Evolutionary conservation across 805 yeast genomes (phyloP), one percentile per base, ranked within the genome.

Genomic region (Saccharomyces eubayanus): DNA sequence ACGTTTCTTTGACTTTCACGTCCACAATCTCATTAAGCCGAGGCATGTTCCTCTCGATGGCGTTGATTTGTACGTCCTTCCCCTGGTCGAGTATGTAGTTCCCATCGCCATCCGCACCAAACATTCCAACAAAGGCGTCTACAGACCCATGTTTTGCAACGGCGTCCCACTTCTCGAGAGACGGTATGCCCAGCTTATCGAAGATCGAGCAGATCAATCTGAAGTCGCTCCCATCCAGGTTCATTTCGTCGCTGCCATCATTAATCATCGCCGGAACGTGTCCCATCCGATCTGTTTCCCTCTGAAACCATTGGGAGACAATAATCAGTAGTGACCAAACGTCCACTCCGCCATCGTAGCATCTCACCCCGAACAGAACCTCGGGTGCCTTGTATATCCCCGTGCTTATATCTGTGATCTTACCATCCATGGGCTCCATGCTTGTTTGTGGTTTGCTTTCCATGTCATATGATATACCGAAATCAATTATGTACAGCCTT

Each of bases 381-480:
- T 89, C 96, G 0, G 95, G 92, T 0, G 95, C 84, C 59, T 87
- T 83, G 69, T 83, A 89, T 48, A 76, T 77, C 1, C 85, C 83
- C 0, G 92, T 84, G 21, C 85, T 78, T 9, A 89, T 83, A 53
- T 79, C 82, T 11, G 75, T 66, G 31, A 75, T 65, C 53, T 73
- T 74, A 5, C 58, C 52, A 24, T 64, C 60, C 1, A 55, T 43
- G 12, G 62, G 57, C 46, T 66, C 76, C 5, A 41, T 72, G 3
- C n/a, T 49, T 5, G 46, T 21, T 51, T 66, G 63, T 28, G 51
- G 46, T 3, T 48, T 45, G 72, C 54, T 51, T 5, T 67, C 64
- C 1, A 60, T 55, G 47, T 64, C 64, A 50, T 78, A 77, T 41
- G 88, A 83, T 2, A 82, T 77, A 6, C 95, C 94, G 68, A 85